Evolutionary conservation across 176 grass and related monocot species (phyloP).

Genomic region (Triticum dicoccoides): DNA sequence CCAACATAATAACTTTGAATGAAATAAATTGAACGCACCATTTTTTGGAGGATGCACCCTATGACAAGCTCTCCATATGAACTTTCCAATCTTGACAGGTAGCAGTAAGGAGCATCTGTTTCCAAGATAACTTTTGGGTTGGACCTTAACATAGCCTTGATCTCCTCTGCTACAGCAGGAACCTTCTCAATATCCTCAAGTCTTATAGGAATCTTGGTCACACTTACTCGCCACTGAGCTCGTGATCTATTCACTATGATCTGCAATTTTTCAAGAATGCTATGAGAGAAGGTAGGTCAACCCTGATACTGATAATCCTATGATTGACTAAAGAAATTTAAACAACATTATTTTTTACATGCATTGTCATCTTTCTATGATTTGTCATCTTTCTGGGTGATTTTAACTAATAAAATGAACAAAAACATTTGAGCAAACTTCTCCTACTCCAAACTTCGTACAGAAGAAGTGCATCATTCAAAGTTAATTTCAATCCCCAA

Average conservation of each 20-base stretch:
- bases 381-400: not conserved
- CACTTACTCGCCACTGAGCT: slow-evolving; percentile 58
- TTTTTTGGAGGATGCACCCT: slow-evolving; percentile 75
- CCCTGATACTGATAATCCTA: not conserved
- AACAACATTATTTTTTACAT: not conserved
- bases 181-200: slow-evolving; percentile 82
- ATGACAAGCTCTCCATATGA: slow-evolving; percentile 78
- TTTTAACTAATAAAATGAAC: slow-evolving; percentile 13
- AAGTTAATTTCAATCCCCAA: slow-evolving; percentile 4
- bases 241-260: slow-evolving; percentile 94
- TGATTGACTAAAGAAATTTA: not conserved
- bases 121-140: slow-evolving; percentile 66
- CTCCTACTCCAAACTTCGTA: not conserved
- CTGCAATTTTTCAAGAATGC: slow-evolving; percentile 47
- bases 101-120: slow-evolving; percentile 78
- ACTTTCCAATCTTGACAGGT: slow-evolving; percentile 71
- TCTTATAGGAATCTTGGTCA: slow-evolving; percentile 71
- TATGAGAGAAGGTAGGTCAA: slow-evolving; percentile 18
- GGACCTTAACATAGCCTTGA: slow-evolving; percentile 57
- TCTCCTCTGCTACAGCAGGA: slow-evolving; percentile 61
- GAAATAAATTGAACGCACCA: slow-evolving; percentile 51
- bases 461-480: not conserved
- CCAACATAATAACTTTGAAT: not conserved
- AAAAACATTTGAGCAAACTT: not conserved
- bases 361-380: not conserved